Percentiles rank a stretch among this genome's conserved stretches.
These are phyloP conservation scores for Leishmania tarentolae DNA, from an alignment of 208 protist species.

Conservation along the genomic window DNA sequence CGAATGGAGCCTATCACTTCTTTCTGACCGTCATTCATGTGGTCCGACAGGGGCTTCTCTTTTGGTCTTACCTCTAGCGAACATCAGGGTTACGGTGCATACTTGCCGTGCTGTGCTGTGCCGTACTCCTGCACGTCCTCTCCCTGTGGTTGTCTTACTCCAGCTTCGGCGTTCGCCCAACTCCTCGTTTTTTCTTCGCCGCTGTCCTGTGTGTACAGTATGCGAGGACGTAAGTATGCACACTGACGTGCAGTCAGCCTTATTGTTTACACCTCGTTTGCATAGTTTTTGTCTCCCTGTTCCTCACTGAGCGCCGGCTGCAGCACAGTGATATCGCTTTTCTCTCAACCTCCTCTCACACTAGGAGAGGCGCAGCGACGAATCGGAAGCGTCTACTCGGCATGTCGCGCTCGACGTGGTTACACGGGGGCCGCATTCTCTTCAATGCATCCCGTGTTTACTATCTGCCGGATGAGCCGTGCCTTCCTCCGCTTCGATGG, in stretches of 20 bases:
- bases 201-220: not conserved
- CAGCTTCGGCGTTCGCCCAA: not conserved
- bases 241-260: not conserved
- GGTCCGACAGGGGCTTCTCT: not conserved
- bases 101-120: not conserved
- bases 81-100: not conserved
- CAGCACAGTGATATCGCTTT: no score
- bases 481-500: slow-evolving; percentile 46
- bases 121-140: not conserved
- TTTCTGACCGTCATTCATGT: not conserved
- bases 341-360: not conserved
- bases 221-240: not conserved
- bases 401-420: slow-evolving; percentile 21
- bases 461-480: slow-evolving; percentile 35
- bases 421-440: slow-evolving; percentile 26
- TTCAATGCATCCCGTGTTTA: slow-evolving; percentile 35
- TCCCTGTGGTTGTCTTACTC: not conserved
- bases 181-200: not conserved
- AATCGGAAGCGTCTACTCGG: not conserved
- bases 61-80: not conserved
- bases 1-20: not conserved
- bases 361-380: not conserved
- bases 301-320: not conserved
- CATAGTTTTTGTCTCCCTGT: not conserved
- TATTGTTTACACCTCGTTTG: not conserved